phyloP scores from a whole-genome alignment of 2,329 filamentous ascomycete genomes.

The Sporothrix dimorphospora region DNA sequence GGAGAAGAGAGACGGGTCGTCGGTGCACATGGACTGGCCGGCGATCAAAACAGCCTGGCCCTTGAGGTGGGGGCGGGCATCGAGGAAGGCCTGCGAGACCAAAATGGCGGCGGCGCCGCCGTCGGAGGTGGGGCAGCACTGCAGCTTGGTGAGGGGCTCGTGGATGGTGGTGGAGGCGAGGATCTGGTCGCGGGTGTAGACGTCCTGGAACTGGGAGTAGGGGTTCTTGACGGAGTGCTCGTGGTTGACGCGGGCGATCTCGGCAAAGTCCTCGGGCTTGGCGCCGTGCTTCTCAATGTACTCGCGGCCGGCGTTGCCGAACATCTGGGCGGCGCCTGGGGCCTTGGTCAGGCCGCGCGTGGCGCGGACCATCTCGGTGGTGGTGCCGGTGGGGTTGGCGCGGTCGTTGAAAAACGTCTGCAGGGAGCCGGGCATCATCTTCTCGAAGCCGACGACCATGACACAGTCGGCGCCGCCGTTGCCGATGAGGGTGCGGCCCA shows the following conservation, averaged over 20 bases:
- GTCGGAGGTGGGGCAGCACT: constrained; percentile 96
- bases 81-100: constrained; percentile 86
- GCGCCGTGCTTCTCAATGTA: constrained; percentile 96
- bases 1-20: constrained; percentile 78
- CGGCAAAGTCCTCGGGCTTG: constrained; percentile 82
- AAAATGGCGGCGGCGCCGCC: constrained; percentile 86
- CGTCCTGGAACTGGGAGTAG: constrained; percentile 95
- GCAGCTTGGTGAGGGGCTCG: constrained; percentile 91
- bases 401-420: constrained; percentile 85
- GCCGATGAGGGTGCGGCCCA: constrained; percentile 78
- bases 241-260: constrained; percentile 93
- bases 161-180: constrained; percentile 76
- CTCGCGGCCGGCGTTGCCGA: constrained; percentile 90
- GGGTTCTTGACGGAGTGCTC: constrained; percentile 89
- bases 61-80: constrained; percentile 79
- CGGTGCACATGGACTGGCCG: constrained; percentile 85
- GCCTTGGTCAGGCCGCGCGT: constrained; percentile 81
- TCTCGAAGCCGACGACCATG: constrained; percentile 93
- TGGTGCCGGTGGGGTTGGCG: constrained; percentile 74
- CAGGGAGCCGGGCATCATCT: constrained; percentile 93
- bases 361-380: constrained; percentile 76
- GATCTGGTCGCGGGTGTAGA: constrained; percentile 86
- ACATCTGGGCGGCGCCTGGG: constrained; percentile 87
- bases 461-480: constrained; percentile 85
- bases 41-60: constrained; percentile 85